Evolutionary conservation across 148 eudicot species (phyloP).

Genomic region (Talinum fruticosum): DNA sequence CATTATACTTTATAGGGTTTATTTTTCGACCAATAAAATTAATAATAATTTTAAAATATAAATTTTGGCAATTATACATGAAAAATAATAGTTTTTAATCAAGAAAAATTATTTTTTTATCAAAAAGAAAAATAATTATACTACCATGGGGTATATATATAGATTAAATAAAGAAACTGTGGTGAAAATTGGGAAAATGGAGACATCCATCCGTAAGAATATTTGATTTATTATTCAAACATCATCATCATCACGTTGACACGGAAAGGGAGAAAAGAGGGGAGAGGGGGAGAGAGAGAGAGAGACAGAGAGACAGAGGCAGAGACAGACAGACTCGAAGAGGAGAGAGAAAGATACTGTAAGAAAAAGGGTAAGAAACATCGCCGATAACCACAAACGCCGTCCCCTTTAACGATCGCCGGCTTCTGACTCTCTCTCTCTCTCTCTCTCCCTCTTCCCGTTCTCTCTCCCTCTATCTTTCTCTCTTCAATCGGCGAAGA

Average conservation of each 20-base stretch:
- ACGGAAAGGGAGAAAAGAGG: background rate
- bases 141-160: too few relatives aligned
- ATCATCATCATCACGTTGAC: background rate
- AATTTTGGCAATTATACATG: too few relatives aligned
- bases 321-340: background rate
- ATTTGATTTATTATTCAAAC: too few relatives aligned
- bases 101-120: too few relatives aligned
- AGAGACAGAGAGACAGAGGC: too few relatives aligned
- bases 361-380: background rate
- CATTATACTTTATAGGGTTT: too few relatives aligned
- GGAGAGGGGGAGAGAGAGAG: background rate
- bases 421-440: conserved; percentile 15
- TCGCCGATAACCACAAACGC: conserved; percentile 10
- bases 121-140: too few relatives aligned
- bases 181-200: background rate
- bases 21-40: too few relatives aligned
- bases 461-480: conserved; percentile 19
- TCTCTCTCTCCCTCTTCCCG: background rate
- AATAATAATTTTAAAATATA: too few relatives aligned
- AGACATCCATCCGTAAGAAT: background rate
- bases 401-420: conserved; percentile 28
- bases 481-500: conserved; percentile 16
- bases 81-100: too few relatives aligned
- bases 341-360: background rate
- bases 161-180: too few relatives aligned